These are phyloP conservation scores for Phytophthora melonis DNA, from an alignment of 352 stramenopile genomes.

Conservation along the genomic window DNA sequence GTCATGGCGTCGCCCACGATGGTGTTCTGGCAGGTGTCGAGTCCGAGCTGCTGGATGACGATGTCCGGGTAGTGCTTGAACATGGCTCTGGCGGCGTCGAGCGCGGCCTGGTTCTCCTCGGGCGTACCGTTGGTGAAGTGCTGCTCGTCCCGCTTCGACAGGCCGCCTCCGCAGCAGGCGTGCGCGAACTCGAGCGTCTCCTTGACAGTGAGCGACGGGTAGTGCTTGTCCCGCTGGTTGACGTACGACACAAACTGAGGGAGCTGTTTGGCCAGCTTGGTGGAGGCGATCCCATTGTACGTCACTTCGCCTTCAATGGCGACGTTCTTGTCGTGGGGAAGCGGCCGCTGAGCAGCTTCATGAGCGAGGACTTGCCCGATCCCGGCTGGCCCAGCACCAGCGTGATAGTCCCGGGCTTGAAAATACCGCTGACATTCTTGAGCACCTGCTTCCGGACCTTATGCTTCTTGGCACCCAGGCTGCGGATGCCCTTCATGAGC, in stretches of 20 bases:
- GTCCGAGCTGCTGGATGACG: too few species aligned
- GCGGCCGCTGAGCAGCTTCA: conserved; percentile 25
- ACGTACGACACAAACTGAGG: background rate
- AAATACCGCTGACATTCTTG: conserved; percentile 19
- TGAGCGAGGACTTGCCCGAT: conserved; percentile 22
- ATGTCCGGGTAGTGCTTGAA: conserved; percentile 30
- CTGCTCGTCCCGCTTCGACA: conserved; percentile 6
- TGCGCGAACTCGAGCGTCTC: conserved; percentile 5
- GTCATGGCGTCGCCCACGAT: too few species aligned
- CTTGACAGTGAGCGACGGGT: background rate
- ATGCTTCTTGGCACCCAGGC: conserved; percentile 16
- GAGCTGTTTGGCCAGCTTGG: background rate
- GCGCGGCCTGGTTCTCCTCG: conserved; percentile 32
- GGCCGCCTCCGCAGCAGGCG: conserved; percentile 29
- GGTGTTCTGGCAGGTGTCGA: too few species aligned
- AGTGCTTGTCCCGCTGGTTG: background rate
- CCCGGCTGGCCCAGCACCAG: conserved; percentile 18
- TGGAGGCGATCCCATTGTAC: conserved; percentile 24
- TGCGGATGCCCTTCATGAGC: background rate
- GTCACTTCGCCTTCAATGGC: conserved; percentile 29
- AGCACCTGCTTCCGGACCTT: conserved; percentile 30
- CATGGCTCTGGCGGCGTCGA: conserved; percentile 17
- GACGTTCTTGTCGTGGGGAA: conserved; percentile 34
- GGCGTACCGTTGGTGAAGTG: conserved; percentile 18
- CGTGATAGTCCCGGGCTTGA: conserved; percentile 18